These are phyloP conservation scores for Oryza coarctata DNA, from an alignment of 176 grass and related monocot species.

Conservation along the genomic window DNA sequence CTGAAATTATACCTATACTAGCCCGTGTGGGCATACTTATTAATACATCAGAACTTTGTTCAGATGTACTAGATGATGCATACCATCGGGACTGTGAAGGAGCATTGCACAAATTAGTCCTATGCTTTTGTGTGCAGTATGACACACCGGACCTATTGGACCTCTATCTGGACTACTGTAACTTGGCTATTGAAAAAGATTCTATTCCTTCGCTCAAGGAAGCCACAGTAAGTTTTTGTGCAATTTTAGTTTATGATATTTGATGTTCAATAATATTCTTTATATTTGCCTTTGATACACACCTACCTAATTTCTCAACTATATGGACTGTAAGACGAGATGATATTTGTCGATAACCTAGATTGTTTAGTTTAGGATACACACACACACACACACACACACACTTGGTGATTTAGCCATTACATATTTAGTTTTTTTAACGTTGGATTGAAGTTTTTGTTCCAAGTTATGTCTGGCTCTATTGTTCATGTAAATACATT, in stretches of 20 bases:
- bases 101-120: conserved; percentile 68
- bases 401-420: conserved; percentile 7
- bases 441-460: not conserved
- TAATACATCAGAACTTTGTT: conserved; percentile 39
- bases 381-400: not conserved
- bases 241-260: conserved; percentile 38
- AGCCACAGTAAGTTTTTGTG: conserved; percentile 63
- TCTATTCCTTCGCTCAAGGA: conserved; percentile 53
- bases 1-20: conserved; percentile 70
- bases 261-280: not conserved
- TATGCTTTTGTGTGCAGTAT: conserved; percentile 74
- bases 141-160: conserved; percentile 77
- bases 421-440: conserved; percentile 9
- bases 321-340: not conserved
- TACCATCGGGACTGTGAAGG: conserved; percentile 20
- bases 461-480: conserved; percentile 1
- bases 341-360: conserved; percentile 12
- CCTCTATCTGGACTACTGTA: conserved; percentile 81
- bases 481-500: not conserved
- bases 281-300: conserved; percentile 11
- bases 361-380: conserved; percentile 6
- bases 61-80: conserved; percentile 45
- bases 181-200: conserved; percentile 59
- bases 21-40: conserved; percentile 69
- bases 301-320: conserved; percentile 11